A percentile compares a stretch with the other conserved stretches of the same genome.
Evolutionary conservation across 495 filamentous ascomycete species (phyloP).

Genomic region (Polyplosphaeria fusca): DNA sequence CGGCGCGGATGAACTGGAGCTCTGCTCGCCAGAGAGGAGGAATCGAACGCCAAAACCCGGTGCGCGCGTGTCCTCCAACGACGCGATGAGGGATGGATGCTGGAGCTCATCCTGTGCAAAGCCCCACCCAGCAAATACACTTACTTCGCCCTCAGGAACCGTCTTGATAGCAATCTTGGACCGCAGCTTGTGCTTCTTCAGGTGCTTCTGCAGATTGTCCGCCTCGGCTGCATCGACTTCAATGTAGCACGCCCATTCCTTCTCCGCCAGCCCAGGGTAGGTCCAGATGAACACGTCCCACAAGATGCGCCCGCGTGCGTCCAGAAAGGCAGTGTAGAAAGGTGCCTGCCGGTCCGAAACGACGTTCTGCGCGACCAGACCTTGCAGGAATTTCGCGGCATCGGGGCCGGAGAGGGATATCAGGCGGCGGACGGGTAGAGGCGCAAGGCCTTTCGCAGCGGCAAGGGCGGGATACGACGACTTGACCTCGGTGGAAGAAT

Average conservation of each 20-base stretch:
- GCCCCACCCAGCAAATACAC: conserved; percentile 63
- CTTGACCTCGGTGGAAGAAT: conserved; percentile 5
- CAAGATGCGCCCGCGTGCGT: conserved; percentile 75
- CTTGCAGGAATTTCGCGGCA: conserved; percentile 80
- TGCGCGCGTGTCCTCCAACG: conserved; percentile 48
- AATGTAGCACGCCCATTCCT: conserved; percentile 65
- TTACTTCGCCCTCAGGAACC: conserved; percentile 59
- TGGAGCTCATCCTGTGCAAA: conserved; percentile 27
- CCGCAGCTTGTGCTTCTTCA: conserved; percentile 80
- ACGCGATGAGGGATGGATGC: conserved; percentile 11
- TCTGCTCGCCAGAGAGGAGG: background rate
- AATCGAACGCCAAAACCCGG: conserved; percentile 63
- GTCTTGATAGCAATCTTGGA: conserved; percentile 68
- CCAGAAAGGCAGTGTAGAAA: conserved; percentile 80
- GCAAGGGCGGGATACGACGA: conserved; percentile 28
- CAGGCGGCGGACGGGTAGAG: conserved; percentile 67
- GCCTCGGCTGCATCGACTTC: conserved; percentile 73
- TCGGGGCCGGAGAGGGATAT: conserved; percentile 76
- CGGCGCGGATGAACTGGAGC: conserved; percentile 1
- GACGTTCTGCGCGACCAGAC: conserved; percentile 76
- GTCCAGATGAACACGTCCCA: conserved; percentile 90
- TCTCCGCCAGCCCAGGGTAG: conserved; percentile 16
- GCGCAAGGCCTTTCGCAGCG: conserved; percentile 49
- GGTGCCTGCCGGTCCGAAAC: conserved; percentile 39
- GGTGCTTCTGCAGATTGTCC: conserved; percentile 59